A percentile compares a stretch with the other conserved stretches of the same genome.
phyloP scores from a whole-genome alignment of 495 filamentous ascomycete genomes.

The Hypomontagnella submonticulosa region DNA sequence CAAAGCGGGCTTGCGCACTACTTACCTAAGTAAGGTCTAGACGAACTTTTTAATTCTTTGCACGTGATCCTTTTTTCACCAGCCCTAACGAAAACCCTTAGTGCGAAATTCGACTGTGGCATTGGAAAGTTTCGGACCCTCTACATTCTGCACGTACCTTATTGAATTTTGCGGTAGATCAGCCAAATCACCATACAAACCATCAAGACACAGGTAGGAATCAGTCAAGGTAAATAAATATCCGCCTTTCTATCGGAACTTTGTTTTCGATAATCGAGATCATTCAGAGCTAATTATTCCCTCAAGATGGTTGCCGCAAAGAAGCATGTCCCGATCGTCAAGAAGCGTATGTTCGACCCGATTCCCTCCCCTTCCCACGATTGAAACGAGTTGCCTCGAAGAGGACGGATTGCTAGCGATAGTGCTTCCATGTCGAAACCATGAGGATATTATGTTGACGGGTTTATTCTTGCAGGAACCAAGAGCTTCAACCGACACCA shows the following conservation, averaged over 20 bases:
- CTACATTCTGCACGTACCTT: constrained; percentile 32
- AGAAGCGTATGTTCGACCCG: constrained; percentile 86
- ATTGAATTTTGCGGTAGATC: constrained; percentile 53
- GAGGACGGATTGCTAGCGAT: background rate
- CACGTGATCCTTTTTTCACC: constrained; percentile 28
- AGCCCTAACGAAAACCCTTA: constrained; percentile 46
- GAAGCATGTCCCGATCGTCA: constrained; percentile 98
- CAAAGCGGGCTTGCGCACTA: too few species aligned
- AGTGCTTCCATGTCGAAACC: constrained; percentile 28
- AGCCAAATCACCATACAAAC: constrained; percentile 54
- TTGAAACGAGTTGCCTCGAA: constrained; percentile 8
- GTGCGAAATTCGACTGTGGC: constrained; percentile 37
- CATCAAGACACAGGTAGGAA: constrained; percentile 56
- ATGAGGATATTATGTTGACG: constrained; percentile 42
- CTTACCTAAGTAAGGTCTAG: too few species aligned
- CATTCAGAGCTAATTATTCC: constrained; percentile 48
- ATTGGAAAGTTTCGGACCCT: constrained; percentile 41
- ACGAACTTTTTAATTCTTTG: background rate
- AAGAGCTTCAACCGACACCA: constrained; percentile 95
- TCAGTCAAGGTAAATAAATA: constrained; percentile 59
- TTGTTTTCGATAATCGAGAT: constrained; percentile 11
- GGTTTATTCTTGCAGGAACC: constrained; percentile 70
- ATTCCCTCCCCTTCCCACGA: constrained; percentile 10
- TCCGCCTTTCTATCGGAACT: constrained; percentile 7
- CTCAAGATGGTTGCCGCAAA: constrained; percentile 95